Evolutionary conservation across 2,329 filamentous ascomycete genomes (phyloP), one percentile per base, ranked within the genome.

Genomic region (Colletotrichum lindemuthianum): DNA sequence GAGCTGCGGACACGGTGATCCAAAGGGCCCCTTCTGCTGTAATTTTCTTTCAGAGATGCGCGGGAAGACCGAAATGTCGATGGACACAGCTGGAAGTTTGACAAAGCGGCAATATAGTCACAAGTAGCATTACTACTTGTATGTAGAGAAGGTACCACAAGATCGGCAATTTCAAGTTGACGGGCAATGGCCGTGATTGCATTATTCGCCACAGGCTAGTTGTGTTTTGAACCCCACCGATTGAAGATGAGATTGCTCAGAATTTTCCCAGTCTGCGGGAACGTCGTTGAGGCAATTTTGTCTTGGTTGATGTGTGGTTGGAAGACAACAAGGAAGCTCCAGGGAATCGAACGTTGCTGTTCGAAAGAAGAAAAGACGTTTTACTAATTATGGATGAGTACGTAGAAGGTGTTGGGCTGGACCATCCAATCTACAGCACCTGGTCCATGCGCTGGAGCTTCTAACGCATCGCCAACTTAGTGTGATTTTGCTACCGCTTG

Each of bases 161-260:
- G 47, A 45, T 51, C 40, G 44, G 39, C 51, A 36, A 36, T 39
- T 11, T 49, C 50, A 57, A 11, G 16, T 15, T 43, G 57, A 56
- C 15, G 37, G 24, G 37, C 45, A 61, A 36, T 43, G 49, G 55
- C 32, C 51, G 61, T 47, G 34, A 52, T 47, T 56, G 45, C 61
- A 52, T 50, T 40, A 8, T 47, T 53, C 57, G 58, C 58, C 63
- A 65, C 58, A 57, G 33, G 6, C 34, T 33, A 47, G 45, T 33
- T 43, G 48, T 16, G 43, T 6, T 13, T n/a, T 12, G 8, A 63
- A 36, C 54, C 54, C 54, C 34, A 15, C 41, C 37, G 11, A n/a
- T 13, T 43, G 51, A 41, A 49, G 36, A 52, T 11, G 56, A 24
- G 57, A 57, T 65, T 47, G 10, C 6, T 40, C 57, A 60, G 33